These are phyloP conservation scores for Stenogyne calaminthoides DNA, from an alignment of 305 asterid genomes.

Conservation along the genomic window DNA sequence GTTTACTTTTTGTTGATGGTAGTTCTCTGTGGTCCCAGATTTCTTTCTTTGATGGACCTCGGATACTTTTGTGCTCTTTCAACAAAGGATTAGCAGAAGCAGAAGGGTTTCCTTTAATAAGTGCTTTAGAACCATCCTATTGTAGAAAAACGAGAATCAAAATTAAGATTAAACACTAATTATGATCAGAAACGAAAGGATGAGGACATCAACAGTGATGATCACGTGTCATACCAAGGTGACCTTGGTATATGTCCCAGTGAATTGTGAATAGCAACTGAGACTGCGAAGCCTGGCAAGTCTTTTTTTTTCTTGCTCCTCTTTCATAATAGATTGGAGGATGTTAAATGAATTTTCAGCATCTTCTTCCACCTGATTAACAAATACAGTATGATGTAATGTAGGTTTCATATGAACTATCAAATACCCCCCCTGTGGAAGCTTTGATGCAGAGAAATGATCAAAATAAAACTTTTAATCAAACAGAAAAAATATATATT, in stretches of 20 bases:
- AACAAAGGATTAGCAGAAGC: constrained; percentile 58
- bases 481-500: neutral
- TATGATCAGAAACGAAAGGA: constrained; percentile 8
- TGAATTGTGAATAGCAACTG: constrained; percentile 71
- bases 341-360: constrained; percentile 49
- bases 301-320: constrained; percentile 72
- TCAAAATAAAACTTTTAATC: neutral
- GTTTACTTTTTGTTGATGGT: constrained; percentile 61
- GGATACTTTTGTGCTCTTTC: constrained; percentile 62
- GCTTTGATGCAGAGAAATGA: neutral
- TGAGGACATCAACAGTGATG: constrained; percentile 21
- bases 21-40: constrained; percentile 72
- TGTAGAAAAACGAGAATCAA: constrained; percentile 8
- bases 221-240: constrained; percentile 60
- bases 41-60: constrained; percentile 75
- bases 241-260: constrained; percentile 85
- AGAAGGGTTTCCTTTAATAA: constrained; percentile 85
- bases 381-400: constrained; percentile 11
- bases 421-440: neutral
- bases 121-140: constrained; percentile 97
- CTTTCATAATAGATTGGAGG: constrained; percentile 75
- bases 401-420: neutral
- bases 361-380: constrained; percentile 66
- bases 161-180: neutral
- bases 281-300: constrained; percentile 51